Evolutionary conservation across 202 grass and related monocot genomes (phyloP).

Genomic region (Setaria viridis): DNA sequence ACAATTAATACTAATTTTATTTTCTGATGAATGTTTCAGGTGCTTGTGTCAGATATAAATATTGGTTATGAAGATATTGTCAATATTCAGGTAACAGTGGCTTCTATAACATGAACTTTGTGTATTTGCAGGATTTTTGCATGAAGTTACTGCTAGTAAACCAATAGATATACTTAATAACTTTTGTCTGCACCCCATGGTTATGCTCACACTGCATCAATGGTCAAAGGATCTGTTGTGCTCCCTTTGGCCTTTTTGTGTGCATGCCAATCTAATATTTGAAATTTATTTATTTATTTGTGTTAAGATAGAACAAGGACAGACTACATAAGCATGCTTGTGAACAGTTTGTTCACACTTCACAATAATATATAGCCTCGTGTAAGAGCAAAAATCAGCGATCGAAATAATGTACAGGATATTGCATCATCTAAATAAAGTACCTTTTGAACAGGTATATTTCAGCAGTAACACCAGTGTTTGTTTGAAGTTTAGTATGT

Average conservation of each 20-base stretch:
- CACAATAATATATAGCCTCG: neutral
- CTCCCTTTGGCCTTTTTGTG: neutral
- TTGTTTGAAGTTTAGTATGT: constrained; percentile 8
- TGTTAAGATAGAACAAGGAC: neutral
- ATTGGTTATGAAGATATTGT: constrained; percentile 98
- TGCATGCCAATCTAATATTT: constrained; percentile 21
- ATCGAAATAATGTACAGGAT: neutral
- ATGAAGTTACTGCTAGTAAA: neutral
- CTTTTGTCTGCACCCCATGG: neutral
- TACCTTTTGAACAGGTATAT: neutral
- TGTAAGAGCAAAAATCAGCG: neutral
- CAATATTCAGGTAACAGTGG: constrained; percentile 80
- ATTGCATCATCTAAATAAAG: neutral
- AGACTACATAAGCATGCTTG: neutral
- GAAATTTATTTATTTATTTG: neutral
- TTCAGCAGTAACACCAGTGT: neutral
- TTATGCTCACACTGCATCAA: constrained; percentile 14
- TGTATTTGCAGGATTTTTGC: neutral
- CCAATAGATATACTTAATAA: neutral
- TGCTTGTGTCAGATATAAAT: constrained; percentile 98
- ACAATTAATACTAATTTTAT: neutral
- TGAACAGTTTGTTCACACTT: neutral
- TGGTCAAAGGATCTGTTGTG: neutral
- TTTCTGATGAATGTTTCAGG: constrained; percentile 60
- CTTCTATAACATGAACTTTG: neutral